Base-by-base conservation (phyloP, 345 rosid species). In the Laguncularia racemosa region DNA sequence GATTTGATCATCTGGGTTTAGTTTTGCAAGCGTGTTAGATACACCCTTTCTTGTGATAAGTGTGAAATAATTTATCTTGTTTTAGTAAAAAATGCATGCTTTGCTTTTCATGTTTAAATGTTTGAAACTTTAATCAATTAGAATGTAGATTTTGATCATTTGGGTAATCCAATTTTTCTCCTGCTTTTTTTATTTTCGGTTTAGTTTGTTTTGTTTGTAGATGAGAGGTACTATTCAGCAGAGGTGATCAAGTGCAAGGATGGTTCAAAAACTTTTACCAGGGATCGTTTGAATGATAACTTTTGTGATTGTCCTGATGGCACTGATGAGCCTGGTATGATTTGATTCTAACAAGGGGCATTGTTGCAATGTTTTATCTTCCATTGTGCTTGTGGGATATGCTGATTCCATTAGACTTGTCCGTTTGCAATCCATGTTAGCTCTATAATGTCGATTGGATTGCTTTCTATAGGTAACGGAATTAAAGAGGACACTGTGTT, bases 221-320 rank as follows among this genome's bases (percentile, higher is more conserved):
- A 93, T 73, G 80, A 79, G 66, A 79, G 78, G 48, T 85, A 85
- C 71, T 89, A 78, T 67, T 73, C 71, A 12, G 67, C 83, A 7
- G 72, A 81, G 57, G 70, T 81, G 48, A 93, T 93, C 68, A 82
- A 68, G 64, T 93, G 99, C 80, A 89, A 78, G 77, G 97, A 93
- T 65, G 91, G 90, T 19, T 84, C 88, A 20, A 82, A 81, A 55
- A 83, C 81, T 26, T 87, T 93, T 73, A 40, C 76, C 40, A 78
- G 76, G 65, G 95, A 93, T 63, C 89, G 81, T 68, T 83, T 93
- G 61, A 93, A 93, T 26, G 99, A 93, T 61, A 61, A 93, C 69
- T 93, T 78, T 77, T 93, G 99, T 57, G 99, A 93, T 57, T 93
- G 99, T 67, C 48, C 80, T 56, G 99, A 93, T 33, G 97, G 99